Conservation (phyloP, 495 filamentous ascomycete species). For the Bryoglossum gracile region DNA sequence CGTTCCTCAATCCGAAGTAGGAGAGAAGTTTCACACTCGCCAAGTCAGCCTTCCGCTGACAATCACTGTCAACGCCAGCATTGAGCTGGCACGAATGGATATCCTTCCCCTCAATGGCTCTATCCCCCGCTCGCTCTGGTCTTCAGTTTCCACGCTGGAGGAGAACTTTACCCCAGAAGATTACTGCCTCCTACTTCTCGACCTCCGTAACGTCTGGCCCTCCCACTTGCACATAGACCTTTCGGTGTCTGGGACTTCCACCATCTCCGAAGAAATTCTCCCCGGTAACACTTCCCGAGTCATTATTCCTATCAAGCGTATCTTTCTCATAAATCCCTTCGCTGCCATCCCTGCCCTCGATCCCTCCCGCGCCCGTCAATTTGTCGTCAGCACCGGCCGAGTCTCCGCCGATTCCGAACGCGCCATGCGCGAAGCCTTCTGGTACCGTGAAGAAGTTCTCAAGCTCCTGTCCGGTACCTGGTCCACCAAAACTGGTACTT, state of each 20-base stretch:
- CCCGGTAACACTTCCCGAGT: constrained; percentile 75
- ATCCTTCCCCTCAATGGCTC: constrained; percentile 59
- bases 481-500: constrained; percentile 47
- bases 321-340: constrained; percentile 69
- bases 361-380: constrained; percentile 70
- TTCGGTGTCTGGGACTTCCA: constrained; percentile 21
- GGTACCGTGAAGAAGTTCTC: constrained; percentile 83
- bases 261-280: constrained; percentile 47
- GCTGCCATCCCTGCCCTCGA: constrained; percentile 75
- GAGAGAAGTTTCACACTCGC: constrained; percentile 70
- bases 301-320: constrained; percentile 65
- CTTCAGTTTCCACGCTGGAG: constrained; percentile 11
- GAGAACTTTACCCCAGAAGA: constrained; percentile 38
- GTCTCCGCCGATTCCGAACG: constrained; percentile 73
- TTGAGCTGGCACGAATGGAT: constrained; percentile 73
- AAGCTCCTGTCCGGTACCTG: constrained; percentile 63
- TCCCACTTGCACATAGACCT: constrained; percentile 59
- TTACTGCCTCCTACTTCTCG: constrained; percentile 73
- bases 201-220: constrained; percentile 85
- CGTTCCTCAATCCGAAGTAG: constrained; percentile 51
- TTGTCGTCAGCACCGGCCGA: constrained; percentile 75
- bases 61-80: constrained; percentile 83
- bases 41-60: constrained; percentile 76
- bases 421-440: constrained; percentile 76
- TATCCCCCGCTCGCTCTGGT: constrained; percentile 42